Evolutionary conservation across 495 filamentous ascomycete species (phyloP).

Genomic region (Cercophora samala): DNA sequence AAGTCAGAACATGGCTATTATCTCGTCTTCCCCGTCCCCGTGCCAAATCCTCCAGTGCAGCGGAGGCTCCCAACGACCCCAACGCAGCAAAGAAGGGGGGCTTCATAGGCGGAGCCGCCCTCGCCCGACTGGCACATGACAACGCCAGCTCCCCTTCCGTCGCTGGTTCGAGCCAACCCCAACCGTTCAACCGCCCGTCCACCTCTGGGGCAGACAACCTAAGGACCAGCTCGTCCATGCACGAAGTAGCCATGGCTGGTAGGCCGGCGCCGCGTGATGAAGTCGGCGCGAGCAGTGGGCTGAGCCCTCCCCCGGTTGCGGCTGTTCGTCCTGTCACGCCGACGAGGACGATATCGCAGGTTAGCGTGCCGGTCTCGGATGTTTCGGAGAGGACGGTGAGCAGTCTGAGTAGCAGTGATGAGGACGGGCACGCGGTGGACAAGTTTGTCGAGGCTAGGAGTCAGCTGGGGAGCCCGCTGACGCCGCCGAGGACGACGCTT

Average conservation of each 20-base stretch:
- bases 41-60: constrained; percentile 28
- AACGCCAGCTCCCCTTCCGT: background rate
- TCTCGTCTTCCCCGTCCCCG: constrained; percentile 47
- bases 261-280: constrained; percentile 24
- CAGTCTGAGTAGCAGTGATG: constrained; percentile 23
- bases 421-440: constrained; percentile 13
- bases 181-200: constrained; percentile 22
- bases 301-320: constrained; percentile 1
- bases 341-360: constrained; percentile 10
- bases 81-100: constrained; percentile 19
- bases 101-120: constrained; percentile 36
- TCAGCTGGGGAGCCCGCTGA: constrained; percentile 19
- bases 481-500: constrained; percentile 21
- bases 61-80: background rate
- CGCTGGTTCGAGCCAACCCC: background rate
- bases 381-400: constrained; percentile 8
- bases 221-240: constrained; percentile 33
- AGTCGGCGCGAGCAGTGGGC: no score
- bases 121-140: background rate
- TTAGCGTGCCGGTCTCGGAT: constrained; percentile 9
- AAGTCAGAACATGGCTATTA: constrained; percentile 62
- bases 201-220: constrained; percentile 32
- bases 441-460: constrained; percentile 27
- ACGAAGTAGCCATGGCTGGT: constrained; percentile 52
- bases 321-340: background rate